Evolutionary conservation across 768 basidiomycete genomes (phyloP).

Genomic region (Paxillus rubicundulus): DNA sequence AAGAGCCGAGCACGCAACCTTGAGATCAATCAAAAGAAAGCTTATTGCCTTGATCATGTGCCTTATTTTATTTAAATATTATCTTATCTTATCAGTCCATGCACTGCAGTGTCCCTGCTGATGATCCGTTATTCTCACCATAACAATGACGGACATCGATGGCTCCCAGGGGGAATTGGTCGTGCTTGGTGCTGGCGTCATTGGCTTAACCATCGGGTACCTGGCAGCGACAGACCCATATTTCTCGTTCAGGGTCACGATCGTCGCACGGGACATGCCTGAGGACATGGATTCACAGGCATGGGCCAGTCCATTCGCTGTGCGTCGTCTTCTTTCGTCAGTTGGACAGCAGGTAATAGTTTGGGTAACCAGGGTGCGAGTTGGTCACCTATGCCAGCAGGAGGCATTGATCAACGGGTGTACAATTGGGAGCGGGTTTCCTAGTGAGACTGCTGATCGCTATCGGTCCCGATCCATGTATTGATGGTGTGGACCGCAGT

Average conservation of each 20-base stretch:
- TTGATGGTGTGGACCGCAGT: constrained; percentile 23
- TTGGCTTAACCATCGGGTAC: constrained; percentile 39
- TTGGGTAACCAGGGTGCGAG: constrained; percentile 39
- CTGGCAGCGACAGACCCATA: constrained; percentile 23
- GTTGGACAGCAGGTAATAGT: background rate
- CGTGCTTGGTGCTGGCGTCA: constrained; percentile 39
- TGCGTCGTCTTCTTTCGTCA: constrained; percentile 19
- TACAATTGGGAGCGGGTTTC: constrained; percentile 39
- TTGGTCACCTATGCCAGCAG: constrained; percentile 44
- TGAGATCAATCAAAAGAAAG: no score
- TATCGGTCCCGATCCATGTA: background rate
- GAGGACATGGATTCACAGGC: constrained; percentile 39
- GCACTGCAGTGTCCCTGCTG: no score
- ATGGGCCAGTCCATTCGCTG: constrained; percentile 53
- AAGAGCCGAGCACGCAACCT: no score
- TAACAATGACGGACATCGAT: constrained; percentile 13
- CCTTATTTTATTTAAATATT: no score
- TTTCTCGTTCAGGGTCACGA: constrained; percentile 20
- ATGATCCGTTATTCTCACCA: background rate
- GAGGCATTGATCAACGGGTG: constrained; percentile 31
- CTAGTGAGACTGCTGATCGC: constrained; percentile 34
- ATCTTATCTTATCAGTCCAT: no score
- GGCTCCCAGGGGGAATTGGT: constrained; percentile 20
- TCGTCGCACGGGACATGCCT: constrained; percentile 39
- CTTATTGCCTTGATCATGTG: no score